Evolutionary conservation across 78 protist genomes (phyloP).

Genomic region (Dictyostelium discoideum): DNA sequence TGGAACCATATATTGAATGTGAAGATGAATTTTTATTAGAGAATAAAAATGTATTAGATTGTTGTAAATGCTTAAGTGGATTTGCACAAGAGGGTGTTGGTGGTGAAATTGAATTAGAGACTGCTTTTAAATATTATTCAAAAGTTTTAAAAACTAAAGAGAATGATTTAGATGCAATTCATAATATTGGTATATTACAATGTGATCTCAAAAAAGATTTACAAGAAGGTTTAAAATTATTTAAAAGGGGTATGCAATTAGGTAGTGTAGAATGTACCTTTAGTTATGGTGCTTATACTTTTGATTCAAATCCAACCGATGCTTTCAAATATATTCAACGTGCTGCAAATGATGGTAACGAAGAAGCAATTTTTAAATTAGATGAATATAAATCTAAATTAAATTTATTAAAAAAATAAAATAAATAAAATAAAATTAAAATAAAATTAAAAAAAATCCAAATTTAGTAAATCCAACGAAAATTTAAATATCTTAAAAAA

Average conservation of each 20-base stretch:
- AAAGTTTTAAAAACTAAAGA: not conserved
- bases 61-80: slow-evolving; percentile 10
- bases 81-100: slow-evolving; percentile 11
- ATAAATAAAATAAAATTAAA: not conserved
- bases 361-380: not conserved
- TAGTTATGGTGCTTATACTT: not conserved
- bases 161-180: slow-evolving; percentile 1
- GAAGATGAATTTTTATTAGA: not conserved
- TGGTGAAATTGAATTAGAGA: not conserved
- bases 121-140: not conserved
- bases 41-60: slow-evolving; percentile 1
- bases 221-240: not conserved
- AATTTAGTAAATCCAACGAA: no score
- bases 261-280: slow-evolving; percentile 5
- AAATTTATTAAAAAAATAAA: not conserved
- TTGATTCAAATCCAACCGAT: not conserved
- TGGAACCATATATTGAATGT: not conserved
- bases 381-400: not conserved
- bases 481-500: no score
- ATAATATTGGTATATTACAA: not conserved
- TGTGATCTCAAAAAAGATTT: not conserved
- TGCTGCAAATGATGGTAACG: not conserved
- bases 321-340: not conserved
- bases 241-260: not conserved
- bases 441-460: not conserved